A percentile compares a stretch with the other conserved stretches of the same genome.
Evolutionary conservation across 2,329 filamentous ascomycete species (phyloP).

Genomic region (Ascosphaera aggregata): DNA sequence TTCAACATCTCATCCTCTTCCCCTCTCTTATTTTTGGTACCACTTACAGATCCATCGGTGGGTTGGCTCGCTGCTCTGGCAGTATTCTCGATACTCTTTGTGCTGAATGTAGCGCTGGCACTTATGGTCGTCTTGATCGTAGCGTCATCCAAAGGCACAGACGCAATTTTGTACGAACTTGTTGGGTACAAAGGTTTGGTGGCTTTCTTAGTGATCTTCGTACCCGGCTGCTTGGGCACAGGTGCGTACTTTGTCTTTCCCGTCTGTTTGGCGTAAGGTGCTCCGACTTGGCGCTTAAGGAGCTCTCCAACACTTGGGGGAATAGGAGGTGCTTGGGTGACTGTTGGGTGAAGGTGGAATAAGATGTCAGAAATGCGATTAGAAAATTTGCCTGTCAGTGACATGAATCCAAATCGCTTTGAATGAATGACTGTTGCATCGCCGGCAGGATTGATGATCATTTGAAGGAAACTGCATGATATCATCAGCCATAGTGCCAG

Average conservation of each 20-base stretch:
- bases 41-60: not conserved
- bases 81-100: slow-evolving; percentile 31
- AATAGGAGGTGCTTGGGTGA: slow-evolving; percentile 13
- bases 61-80: slow-evolving; percentile 8
- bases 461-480: slow-evolving; percentile 30
- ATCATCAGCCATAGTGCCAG: not conserved
- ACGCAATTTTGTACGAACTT: slow-evolving; percentile 29
- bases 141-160: slow-evolving; percentile 23
- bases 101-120: slow-evolving; percentile 25
- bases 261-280: slow-evolving; percentile 32
- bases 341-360: not conserved
- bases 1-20: not conserved
- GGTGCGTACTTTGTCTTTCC: slow-evolving; percentile 36
- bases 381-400: slow-evolving; percentile 38
- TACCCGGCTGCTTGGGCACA: slow-evolving; percentile 34
- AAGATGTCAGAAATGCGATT: slow-evolving; percentile 16
- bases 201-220: slow-evolving; percentile 31
- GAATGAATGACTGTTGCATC: slow-evolving; percentile 36
- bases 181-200: slow-evolving; percentile 29
- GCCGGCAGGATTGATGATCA: slow-evolving; percentile 30
- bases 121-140: slow-evolving; percentile 25
- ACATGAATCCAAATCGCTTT: slow-evolving; percentile 36
- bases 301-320: slow-evolving; percentile 9
- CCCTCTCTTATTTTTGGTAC: not conserved
- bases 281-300: slow-evolving; percentile 13